Evolutionary conservation across 495 filamentous ascomycete genomes (phyloP), one percentile per base, ranked within the genome.

Genomic region (Aspergillus asperescens): DNA sequence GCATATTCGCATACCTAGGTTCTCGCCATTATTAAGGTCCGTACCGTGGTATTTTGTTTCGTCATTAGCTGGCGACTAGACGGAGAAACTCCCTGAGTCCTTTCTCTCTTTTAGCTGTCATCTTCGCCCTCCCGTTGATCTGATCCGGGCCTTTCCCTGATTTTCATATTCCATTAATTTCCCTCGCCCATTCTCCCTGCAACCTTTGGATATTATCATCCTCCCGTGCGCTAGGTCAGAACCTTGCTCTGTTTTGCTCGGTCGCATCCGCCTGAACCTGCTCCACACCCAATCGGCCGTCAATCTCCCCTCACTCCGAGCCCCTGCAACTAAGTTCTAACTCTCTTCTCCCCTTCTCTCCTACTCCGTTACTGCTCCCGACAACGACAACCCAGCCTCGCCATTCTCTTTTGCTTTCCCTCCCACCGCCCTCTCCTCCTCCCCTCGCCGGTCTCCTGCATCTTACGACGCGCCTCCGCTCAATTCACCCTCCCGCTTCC

Each of bases 261-360:
- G 61, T 61, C 58, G 56, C 61, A 61, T 64, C 58, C 55, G 58
- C 54, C 53, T 37, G 50, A 45, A 32, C 29, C 51, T 60, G 57
- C 54, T 62, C 59, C 59, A 60, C 60, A 59, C 46, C 54, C 56
- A 60, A 59, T 62, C 54, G 49, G 43, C 43, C 60, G 52, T 52
- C 55, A n/a, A 25, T 43, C 50, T 60, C 62, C 61, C 54, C 63
- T 58, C 50, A 48, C 57, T 51, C 58, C 52, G 32, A 16, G 13
- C n/a, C n/a, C n/a, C 13, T 31, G 29, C 32, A 12, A 12, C 53
- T 61, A 50, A 50, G 45, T 46, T 56, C 34, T 40, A 35, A 20
- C 44, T 29, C 44, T 24, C 42, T 55, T 43, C 38, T 59, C 50
- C 56, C 37, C 48, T 48, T 58, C 47, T 47, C 48, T 23, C 37